Evolutionary conservation across 805 yeast species (phyloP).

Genomic region (Metschnikowia lochheadii): DNA sequence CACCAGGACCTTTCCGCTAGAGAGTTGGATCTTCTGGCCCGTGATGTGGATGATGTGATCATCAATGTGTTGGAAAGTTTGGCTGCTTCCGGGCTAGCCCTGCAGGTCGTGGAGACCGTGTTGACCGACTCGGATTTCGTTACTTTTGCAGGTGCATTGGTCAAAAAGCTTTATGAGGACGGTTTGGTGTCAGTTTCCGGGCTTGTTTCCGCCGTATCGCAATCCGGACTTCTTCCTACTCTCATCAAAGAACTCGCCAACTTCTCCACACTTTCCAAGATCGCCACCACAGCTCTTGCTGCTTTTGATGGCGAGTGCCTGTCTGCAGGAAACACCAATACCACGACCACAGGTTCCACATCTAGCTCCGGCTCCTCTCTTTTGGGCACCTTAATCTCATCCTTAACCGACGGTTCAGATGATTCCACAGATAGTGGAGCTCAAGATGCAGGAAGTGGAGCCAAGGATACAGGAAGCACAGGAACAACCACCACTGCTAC

Average conservation of each 20-base stretch:
- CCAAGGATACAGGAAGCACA: no score
- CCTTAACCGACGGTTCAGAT: background rate
- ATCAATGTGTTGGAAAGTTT: slow-evolving; percentile 38
- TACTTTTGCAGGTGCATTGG: slow-evolving; percentile 34
- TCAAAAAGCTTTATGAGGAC: slow-evolving; percentile 26
- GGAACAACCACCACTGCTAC: background rate
- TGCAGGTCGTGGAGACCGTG: slow-evolving; percentile 35
- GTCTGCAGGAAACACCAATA: background rate
- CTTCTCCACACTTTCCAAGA: slow-evolving; percentile 30
- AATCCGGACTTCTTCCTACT: slow-evolving; percentile 30
- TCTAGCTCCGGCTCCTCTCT: slow-evolving; percentile 1
- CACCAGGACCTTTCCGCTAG: no score
- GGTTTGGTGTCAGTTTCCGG: slow-evolving; percentile 27
- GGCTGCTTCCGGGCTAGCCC: slow-evolving; percentile 39
- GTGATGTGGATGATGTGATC: slow-evolving; percentile 28
- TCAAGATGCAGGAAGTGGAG: no score
- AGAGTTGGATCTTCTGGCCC: slow-evolving; percentile 4
- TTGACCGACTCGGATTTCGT: slow-evolving; percentile 35
- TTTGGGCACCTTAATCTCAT: background rate
- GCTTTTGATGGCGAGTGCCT: slow-evolving; percentile 31
- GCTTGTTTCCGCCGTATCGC: slow-evolving; percentile 29
- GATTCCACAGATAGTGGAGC: background rate
- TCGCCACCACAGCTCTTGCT: slow-evolving; percentile 34
- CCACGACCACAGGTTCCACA: slow-evolving; percentile 4
- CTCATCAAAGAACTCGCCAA: slow-evolving; percentile 33